These are phyloP conservation scores for Epichloe aotearoae DNA, from an alignment of 2,329 filamentous ascomycete species.

Conservation along the genomic window DNA sequence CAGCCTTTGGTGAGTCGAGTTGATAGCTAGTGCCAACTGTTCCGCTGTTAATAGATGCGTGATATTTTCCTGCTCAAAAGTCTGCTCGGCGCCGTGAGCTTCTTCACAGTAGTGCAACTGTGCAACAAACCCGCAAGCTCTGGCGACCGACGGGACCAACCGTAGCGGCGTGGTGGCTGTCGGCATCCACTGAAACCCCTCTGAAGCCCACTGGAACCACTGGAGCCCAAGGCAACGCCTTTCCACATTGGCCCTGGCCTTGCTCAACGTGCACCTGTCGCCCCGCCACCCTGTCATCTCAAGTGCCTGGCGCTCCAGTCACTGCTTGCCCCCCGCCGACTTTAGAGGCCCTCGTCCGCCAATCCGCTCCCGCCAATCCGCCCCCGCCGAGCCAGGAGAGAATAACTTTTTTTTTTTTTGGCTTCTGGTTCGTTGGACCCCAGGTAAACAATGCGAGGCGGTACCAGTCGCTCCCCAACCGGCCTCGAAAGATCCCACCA, in stretches of 20 bases:
- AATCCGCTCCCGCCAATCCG: neutral
- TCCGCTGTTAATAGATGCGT: neutral
- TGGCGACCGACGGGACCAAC: constrained; percentile 4
- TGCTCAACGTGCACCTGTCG: neutral
- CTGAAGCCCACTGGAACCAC: neutral
- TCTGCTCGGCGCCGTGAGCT: no score
- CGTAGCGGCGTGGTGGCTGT: constrained; percentile 1
- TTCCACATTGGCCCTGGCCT: no score
- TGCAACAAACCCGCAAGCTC: neutral
- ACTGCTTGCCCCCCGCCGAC: neutral
- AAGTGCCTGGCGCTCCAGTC: neutral
- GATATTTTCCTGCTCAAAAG: no score
- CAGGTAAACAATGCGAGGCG: constrained; percentile 2
- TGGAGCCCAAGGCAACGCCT: neutral
- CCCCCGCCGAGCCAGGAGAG: neutral
- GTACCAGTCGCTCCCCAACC: neutral
- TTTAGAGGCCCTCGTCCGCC: no score
- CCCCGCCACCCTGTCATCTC: neutral
- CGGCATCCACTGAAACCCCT: neutral
- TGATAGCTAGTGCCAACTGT: no score
- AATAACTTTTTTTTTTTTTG: neutral
- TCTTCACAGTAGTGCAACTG: no score
- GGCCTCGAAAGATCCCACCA: neutral
- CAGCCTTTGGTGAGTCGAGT: no score
- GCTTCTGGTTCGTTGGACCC: neutral